Conservation (phyloP, 305 asterid genomes). For the Fraxinus ornus region DNA sequence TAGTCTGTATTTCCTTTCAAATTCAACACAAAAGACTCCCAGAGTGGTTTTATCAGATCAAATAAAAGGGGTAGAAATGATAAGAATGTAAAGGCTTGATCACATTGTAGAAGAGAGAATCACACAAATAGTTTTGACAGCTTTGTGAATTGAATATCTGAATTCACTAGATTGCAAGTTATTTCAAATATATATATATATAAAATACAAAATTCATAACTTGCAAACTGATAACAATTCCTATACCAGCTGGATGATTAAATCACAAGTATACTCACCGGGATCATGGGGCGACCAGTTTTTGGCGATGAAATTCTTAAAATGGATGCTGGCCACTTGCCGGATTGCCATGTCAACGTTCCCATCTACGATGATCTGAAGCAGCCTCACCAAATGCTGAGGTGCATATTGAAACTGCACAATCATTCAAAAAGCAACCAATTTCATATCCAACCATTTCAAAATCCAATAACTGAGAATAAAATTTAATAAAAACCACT, state of each 20-base stretch:
- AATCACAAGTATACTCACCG: conserved; percentile 37
- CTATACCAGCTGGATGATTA: not conserved
- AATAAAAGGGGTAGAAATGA: not conserved
- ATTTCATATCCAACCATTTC: not conserved
- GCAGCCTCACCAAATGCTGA: conserved; percentile 92
- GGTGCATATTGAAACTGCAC: conserved; percentile 83
- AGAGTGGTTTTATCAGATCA: not conserved
- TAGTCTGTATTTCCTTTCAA: not conserved
- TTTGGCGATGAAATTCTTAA: conserved; percentile 85
- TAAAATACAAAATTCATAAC: not conserved
- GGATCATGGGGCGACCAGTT: conserved; percentile 83
- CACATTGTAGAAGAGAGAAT: not conserved
- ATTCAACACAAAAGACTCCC: not conserved
- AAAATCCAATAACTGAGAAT: not conserved
- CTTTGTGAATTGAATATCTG: not conserved
- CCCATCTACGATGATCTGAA: conserved; percentile 90
- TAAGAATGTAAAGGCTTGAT: not conserved
- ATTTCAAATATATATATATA: conserved; percentile 2
- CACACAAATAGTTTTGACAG: not conserved
- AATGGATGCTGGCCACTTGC: conserved; percentile 95
- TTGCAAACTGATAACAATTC: not conserved
- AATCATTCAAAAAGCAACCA: conserved; percentile 8
- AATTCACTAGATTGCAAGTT: not conserved
- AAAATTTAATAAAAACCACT: not conserved
- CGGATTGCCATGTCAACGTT: conserved; percentile 80